Base-by-base conservation (phyloP, 2,329 filamentous ascomycete genomes). In the Pseudocercospora vitis region DNA sequence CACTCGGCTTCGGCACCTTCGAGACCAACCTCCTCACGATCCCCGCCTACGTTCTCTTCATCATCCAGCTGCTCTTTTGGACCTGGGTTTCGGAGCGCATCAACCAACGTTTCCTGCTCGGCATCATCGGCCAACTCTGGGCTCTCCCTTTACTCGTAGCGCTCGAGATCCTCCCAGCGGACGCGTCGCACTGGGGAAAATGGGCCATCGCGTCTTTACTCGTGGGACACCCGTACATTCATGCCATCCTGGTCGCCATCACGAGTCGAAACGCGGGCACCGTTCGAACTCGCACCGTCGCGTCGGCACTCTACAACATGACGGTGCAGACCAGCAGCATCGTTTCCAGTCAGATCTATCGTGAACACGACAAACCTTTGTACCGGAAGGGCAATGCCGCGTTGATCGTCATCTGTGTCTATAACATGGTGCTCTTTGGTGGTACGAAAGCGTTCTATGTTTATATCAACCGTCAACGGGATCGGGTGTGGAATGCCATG, bases 181-280 rank as follows among this genome's bases (percentile, higher is more conserved):
- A 61, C 14, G 65, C 69, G 8, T 67, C 64, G 18, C 54, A 56
- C 26, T 70, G 73, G 72, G 65, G 63, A 4, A 66, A 65, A 14
- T 76, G 71, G 60, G 64, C 66, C 4, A 60, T 74, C 33, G 70
- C 71, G 28, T 70, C 70, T 6, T 58, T 76, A 31, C 62, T 75
- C 9, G 70, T 68, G 7, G 71, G 68, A 0, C 69, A 74, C 29
- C 73, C 73, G 0, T 76, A 74, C 50, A 70, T 74, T 44, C 78
- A 85, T 62, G 81, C 83, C 0, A 80, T 85, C 24, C 69, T 83
- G 1, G 83, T 85, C 0, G 82, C 78, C 0, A 80, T 82, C 68
- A 83, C 78, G 1, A 83, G 81, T 2, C 77, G 82, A 48, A 87
- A 87, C 63, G 79, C 82, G 2, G 83, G 84, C 57, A 76, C 78